Evolutionary conservation across 805 yeast species (phyloP).

Genomic region (Candida gorgasii): DNA sequence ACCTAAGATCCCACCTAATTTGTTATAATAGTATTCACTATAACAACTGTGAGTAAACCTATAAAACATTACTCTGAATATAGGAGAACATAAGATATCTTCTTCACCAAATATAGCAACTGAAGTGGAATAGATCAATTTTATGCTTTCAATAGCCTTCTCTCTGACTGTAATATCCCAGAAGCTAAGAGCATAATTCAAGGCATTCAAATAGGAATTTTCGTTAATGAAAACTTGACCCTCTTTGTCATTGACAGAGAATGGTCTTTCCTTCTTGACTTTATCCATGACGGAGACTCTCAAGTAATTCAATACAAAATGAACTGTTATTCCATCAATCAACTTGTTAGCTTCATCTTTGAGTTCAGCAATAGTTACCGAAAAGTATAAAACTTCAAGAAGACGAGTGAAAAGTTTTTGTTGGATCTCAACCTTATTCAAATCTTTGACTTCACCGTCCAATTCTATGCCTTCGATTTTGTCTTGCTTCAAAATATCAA

Average conservation of each 20-base stretch:
- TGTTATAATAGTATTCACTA: constrained; percentile 81
- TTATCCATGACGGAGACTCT: constrained; percentile 72
- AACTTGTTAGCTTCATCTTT: constrained; percentile 64
- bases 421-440: constrained; percentile 53
- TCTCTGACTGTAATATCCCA: constrained; percentile 69
- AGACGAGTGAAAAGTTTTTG: constrained; percentile 66
- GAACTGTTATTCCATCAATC: constrained; percentile 69
- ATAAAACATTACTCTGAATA: constrained; percentile 73
- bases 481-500: constrained; percentile 44
- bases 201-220: constrained; percentile 68
- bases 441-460: constrained; percentile 48
- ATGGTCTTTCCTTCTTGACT: constrained; percentile 64
- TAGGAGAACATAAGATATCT: constrained; percentile 68
- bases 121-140: constrained; percentile 60
- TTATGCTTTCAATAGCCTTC: constrained; percentile 68
- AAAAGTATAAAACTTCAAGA: constrained; percentile 68
- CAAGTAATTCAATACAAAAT: constrained; percentile 74
- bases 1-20: constrained; percentile 88
- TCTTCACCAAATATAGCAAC: constrained; percentile 60
- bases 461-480: constrained; percentile 32
- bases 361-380: constrained; percentile 74
- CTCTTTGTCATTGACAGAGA: constrained; percentile 76
- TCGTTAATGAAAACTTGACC: constrained; percentile 73
- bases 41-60: constrained; percentile 89
- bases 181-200: constrained; percentile 77